Base-by-base conservation (phyloP, 129 eudicot genomes). In the Tagetes erecta region DNA sequence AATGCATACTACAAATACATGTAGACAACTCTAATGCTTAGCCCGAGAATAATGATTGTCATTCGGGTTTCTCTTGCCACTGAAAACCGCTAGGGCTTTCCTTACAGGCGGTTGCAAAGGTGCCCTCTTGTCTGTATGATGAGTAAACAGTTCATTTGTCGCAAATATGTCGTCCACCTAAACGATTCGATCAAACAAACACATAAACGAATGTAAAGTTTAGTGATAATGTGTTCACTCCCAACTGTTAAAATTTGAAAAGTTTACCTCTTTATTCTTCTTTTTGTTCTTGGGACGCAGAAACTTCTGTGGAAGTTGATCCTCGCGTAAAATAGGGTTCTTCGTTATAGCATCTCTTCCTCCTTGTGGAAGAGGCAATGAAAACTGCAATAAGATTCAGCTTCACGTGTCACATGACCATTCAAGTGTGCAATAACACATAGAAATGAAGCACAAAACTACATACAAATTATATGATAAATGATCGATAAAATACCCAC, bases 271-370 rank as follows among this genome's bases (percentile, higher is more conserved):
- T 64, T 87, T 92, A 59, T 85, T 86, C 78, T 92, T 89, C 84
- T 92, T 92, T 84, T 90, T 93, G 0, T 79, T 86, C 84, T 85
- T 94, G 8, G 98, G 96, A 81, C 88, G 81, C 46, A 91, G 71
- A 59, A 42, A 83, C 77, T 78, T 88, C 34, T 83, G 89, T 9
- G 98, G 93, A 52, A 94, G 88, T 78, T 94, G 98, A 81, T 94
- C 97, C 69, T 94, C 98, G 5, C 98, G 96, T 74, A 94, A 64
- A 51, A 94, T 78, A 31, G 98, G 98, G 72, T 94, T 94, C 83
- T 94, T 94, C 14, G 96, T 80, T 55, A 90, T 78, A 33, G 96
- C 96, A 59, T 91, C 91, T 47, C 98, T 83, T 71, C 98, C 98
- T 30, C 96, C 97, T 88, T 91, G 89, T 13, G 97, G 98, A 53